Evolutionary conservation across 2,329 filamentous ascomycete species (phyloP), one percentile per base, ranked within the genome.

Genomic region (Hyphodiscus sp.): DNA sequence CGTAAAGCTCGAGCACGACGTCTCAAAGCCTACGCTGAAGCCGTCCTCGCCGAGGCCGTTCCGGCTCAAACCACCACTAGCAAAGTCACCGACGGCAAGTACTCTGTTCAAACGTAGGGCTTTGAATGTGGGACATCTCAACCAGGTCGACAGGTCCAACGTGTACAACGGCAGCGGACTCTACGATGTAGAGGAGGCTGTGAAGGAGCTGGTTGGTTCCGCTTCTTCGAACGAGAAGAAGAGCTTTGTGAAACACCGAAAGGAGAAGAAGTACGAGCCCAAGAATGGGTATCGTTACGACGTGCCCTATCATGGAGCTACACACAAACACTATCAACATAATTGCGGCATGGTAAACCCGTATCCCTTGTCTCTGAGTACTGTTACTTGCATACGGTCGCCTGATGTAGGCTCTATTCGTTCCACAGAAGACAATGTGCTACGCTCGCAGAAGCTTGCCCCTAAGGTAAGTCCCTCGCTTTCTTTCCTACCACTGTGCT

Each of bases 121-220:
- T 77, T 77, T 77, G 75, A 74, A 78, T 51, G 65, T 59, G 54
- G 56, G 71, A 53, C 71, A 74, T 68, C 59, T 74, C 65, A 69
- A 74, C 63, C 69, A 69, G 54, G 59, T 63, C 47, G 45, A 56
- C 33, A 59, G 53, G 49, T 49, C 57, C 52, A 61, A 45, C 10
- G 20, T 15, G 11, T 19, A 15, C 52, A 54, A 54, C 51, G 49
- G 55, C 58, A 54, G 50, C 18, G 18, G 11, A 42, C 55, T 42
- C 57, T 57, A 58, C 46, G 30, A 50, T 51, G 58, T 54, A 50
- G 52, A 58, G 50, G 54, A 56, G 57, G 48, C 64, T 47, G 56
- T 57, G 55, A 54, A 58, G 57, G 58, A 64, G 57, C 60, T 63
- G 59, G 58, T 58, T 26, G 55, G 52, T 26, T 26, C n/a, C 44